A percentile compares a stretch with the other conserved stretches of the same genome.
phyloP scores from a whole-genome alignment of 1,139 yeast genomes.

The Diutina siamensis region DNA sequence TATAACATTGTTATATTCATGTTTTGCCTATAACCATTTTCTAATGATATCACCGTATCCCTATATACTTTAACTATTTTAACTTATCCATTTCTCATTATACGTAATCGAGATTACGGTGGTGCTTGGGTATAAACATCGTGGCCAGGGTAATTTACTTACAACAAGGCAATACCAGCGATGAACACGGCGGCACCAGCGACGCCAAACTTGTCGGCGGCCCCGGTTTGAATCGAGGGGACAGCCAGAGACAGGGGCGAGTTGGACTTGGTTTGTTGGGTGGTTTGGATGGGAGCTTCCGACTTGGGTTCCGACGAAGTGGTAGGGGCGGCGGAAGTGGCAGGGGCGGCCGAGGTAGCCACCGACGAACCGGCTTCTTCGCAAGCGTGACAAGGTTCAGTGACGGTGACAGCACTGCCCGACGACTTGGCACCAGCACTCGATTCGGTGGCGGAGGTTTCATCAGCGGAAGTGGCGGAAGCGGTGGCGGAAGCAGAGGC shows the following conservation, averaged over 20 bases:
- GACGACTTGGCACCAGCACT: neutral
- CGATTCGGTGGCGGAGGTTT: neutral
- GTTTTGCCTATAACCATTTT: too few species aligned
- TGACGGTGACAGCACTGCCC: neutral
- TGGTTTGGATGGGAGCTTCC: neutral
- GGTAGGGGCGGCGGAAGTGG: neutral
- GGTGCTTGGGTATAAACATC: neutral
- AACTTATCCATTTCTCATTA: neutral
- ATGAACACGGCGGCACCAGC: conserved; percentile 1
- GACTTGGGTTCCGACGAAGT: neutral
- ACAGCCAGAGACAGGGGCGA: neutral
- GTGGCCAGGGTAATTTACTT: neutral
- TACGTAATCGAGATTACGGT: neutral
- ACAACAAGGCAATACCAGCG: conserved; percentile 5
- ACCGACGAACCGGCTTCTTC: neutral
- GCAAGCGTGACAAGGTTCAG: neutral
- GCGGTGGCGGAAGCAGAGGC: neutral
- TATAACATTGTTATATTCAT: too few species aligned
- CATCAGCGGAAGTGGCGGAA: neutral
- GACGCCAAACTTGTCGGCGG: conserved; percentile 2
- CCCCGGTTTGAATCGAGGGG: neutral
- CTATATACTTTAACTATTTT: neutral
- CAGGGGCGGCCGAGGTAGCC: neutral
- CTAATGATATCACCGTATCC: neutral
- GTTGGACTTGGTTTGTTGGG: neutral